These are phyloP conservation scores for Populus hybrid DNA, from an alignment of 441 rosid genomes.

Conservation along the genomic window DNA sequence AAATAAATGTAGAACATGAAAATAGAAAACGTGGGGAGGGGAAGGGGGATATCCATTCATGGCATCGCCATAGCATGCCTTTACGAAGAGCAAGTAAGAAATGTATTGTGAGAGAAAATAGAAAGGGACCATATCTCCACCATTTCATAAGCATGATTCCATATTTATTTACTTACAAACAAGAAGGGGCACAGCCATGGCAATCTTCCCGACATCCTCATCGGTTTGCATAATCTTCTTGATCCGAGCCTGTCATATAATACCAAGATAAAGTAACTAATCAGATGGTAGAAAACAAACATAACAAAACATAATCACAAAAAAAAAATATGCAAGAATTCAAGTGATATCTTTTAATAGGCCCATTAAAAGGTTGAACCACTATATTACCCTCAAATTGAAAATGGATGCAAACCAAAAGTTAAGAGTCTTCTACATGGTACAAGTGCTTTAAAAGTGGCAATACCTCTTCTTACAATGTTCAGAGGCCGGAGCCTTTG, in stretches of 20 bases:
- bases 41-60: background rate
- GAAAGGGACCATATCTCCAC: background rate
- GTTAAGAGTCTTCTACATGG: background rate
- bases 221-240: slow-evolving; percentile 96
- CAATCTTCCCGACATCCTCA: slow-evolving; percentile 92
- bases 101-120: background rate
- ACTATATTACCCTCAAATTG: background rate
- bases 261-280: background rate
- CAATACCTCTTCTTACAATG: background rate
- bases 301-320: background rate
- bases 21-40: background rate
- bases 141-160: background rate
- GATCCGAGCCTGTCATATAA: slow-evolving; percentile 61
- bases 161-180: slow-evolving; percentile 58
- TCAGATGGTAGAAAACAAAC: background rate
- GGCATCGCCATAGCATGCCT: background rate
- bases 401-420: background rate
- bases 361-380: background rate
- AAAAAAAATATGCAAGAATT: background rate
- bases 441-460: background rate
- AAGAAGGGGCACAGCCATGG: slow-evolving; percentile 85
- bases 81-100: background rate
- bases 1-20: background rate
- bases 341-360: slow-evolving; percentile 2
- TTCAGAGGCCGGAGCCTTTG: too few relatives aligned